A percentile compares a stretch with the other conserved stretches of the same genome.
Evolutionary conservation across 805 yeast species (phyloP).

Genomic region (Sungouiella thailandica): DNA sequence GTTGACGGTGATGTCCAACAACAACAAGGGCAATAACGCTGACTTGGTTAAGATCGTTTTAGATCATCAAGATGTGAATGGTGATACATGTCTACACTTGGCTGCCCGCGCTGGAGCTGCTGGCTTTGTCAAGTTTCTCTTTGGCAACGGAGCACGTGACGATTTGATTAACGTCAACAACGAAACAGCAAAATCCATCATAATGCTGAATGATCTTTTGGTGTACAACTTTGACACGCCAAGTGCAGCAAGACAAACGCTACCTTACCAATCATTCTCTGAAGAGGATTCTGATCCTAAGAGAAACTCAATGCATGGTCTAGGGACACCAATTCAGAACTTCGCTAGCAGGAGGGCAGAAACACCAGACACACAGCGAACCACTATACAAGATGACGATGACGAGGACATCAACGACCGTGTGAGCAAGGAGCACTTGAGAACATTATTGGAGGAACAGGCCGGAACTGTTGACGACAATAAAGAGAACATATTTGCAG

Average conservation of each 20-base stretch:
- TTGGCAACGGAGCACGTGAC: slow-evolving; percentile 79
- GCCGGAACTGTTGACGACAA: slow-evolving; percentile 32
- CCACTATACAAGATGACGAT: slow-evolving; percentile 38
- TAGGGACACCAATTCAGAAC: slow-evolving; percentile 14
- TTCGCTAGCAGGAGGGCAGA: slow-evolving; percentile 16
- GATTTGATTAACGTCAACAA: slow-evolving; percentile 40
- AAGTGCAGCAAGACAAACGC: neutral
- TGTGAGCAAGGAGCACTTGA: slow-evolving; percentile 32
- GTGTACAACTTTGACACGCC: slow-evolving; percentile 12
- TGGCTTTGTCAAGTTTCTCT: slow-evolving; percentile 70
- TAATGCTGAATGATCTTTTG: slow-evolving; percentile 34
- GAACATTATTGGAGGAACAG: slow-evolving; percentile 20
- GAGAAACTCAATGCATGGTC: slow-evolving; percentile 1
- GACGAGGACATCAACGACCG: slow-evolving; percentile 28
- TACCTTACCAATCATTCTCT: slow-evolving; percentile 1
- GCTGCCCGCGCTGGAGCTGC: slow-evolving; percentile 65
- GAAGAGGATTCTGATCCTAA: neutral
- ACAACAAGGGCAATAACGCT: slow-evolving; percentile 29
- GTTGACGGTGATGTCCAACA: slow-evolving; percentile 44
- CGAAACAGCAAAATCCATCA: slow-evolving; percentile 42
- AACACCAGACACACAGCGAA: slow-evolving; percentile 44
- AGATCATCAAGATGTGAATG: slow-evolving; percentile 75
- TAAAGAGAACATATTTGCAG: slow-evolving; percentile 45
- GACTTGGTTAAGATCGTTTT: slow-evolving; percentile 58
- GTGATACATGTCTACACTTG: slow-evolving; percentile 82